These are phyloP conservation scores for Ramaria sp. DNA, from an alignment of 768 basidiomycete species.

Conservation along the genomic window DNA sequence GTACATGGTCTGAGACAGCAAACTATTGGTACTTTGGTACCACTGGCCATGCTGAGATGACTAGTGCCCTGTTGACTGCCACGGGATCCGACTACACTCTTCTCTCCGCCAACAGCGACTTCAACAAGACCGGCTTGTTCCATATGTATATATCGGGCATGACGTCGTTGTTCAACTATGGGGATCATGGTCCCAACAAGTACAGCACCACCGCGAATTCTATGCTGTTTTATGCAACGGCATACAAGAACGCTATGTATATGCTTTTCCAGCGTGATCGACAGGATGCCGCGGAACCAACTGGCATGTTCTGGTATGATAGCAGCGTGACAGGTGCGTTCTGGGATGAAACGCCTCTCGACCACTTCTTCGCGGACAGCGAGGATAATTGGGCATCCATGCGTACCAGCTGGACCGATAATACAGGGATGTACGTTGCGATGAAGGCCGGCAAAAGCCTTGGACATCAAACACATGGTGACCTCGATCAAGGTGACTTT, in stretches of 20 bases:
- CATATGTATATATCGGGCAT: constrained; percentile 85
- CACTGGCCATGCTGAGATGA: constrained; percentile 84
- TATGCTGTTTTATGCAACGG: constrained; percentile 65
- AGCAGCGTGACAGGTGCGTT: constrained; percentile 75
- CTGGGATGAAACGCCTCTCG: constrained; percentile 80
- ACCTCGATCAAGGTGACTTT: constrained; percentile 91
- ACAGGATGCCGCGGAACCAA: constrained; percentile 67
- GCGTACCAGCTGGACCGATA: constrained; percentile 88
- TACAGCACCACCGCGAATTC: constrained; percentile 87
- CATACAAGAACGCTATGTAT: constrained; percentile 63
- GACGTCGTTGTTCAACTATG: constrained; percentile 77
- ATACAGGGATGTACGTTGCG: constrained; percentile 70
- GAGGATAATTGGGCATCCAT: constrained; percentile 84
- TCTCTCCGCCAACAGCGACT: constrained; percentile 57
- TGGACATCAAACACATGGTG: constrained; percentile 89
- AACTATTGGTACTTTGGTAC: constrained; percentile 97
- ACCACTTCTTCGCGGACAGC: constrained; percentile 65
- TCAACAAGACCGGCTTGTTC: constrained; percentile 63
- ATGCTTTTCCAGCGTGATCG: constrained; percentile 89
- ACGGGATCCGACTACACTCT: constrained; percentile 78
- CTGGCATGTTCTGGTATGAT: constrained; percentile 89
- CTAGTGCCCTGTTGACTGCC: constrained; percentile 69
- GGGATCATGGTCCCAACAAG: constrained; percentile 90
- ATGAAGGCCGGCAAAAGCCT: constrained; percentile 78
- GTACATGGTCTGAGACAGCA: constrained; percentile 87